phyloP scores from a whole-genome alignment of 139 green algal genomes.

The Picochlorum sp. region DNA sequence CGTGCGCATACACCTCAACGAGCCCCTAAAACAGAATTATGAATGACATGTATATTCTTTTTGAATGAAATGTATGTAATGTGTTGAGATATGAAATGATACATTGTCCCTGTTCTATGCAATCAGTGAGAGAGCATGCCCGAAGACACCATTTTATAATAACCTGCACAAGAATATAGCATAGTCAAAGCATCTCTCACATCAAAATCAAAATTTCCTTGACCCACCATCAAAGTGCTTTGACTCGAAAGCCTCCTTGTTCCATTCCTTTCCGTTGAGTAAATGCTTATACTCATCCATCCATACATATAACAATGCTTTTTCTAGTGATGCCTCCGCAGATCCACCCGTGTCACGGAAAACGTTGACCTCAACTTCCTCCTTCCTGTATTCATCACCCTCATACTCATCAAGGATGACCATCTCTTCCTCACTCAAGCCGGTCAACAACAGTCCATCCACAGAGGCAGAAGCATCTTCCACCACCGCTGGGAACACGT shows the following conservation, averaged over 20 bases:
- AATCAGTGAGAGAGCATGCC: neutral
- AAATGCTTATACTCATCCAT: slow-evolving; percentile 7
- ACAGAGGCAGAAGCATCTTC: neutral
- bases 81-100: neutral
- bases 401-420: slow-evolving; percentile 66
- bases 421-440: slow-evolving; percentile 47
- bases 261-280: slow-evolving; percentile 41
- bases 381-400: slow-evolving; percentile 59
- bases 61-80: no score
- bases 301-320: neutral
- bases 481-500: slow-evolving; percentile 55
- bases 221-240: slow-evolving; percentile 32
- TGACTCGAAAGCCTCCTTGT: slow-evolving; percentile 42
- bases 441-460: slow-evolving; percentile 24
- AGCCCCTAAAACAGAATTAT: slow-evolving; percentile 4
- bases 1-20: neutral
- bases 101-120: neutral
- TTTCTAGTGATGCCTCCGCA: neutral
- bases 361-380: slow-evolving; percentile 15
- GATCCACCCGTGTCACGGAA: neutral
- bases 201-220: no score
- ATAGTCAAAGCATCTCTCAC: neutral
- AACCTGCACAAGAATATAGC: no score
- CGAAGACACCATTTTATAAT: no score
- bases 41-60: no score